phyloP scores from a whole-genome alignment of 169 alveolate species.

The Plasmodium cynomolgi region DNA sequence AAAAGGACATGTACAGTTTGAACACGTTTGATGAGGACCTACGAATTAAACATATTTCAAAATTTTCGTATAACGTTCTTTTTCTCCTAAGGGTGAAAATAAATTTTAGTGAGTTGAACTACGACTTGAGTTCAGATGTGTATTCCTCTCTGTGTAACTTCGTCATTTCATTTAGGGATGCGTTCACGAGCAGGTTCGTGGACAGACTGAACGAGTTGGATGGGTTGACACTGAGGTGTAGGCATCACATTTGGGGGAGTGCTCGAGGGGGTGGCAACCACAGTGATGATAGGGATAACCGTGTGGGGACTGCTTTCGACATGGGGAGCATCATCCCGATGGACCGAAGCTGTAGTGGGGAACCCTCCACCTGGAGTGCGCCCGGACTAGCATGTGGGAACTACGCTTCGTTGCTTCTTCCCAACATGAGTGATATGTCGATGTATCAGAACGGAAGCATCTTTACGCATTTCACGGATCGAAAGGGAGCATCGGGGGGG shows the following conservation, averaged over 20 bases:
- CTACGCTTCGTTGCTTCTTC: background rate
- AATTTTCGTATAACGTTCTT: constrained; percentile 27
- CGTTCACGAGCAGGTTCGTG: background rate
- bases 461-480: background rate
- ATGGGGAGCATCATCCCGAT: background rate
- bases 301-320: too few relatives aligned
- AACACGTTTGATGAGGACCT: constrained; percentile 10
- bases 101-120: constrained; percentile 41
- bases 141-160: constrained; percentile 23
- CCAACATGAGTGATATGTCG: background rate
- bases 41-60: constrained; percentile 9
- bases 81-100: constrained; percentile 13
- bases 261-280: background rate
- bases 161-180: constrained; percentile 25
- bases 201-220: constrained; percentile 4
- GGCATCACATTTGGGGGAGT: constrained; percentile 1
- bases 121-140: background rate
- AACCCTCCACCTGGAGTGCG: background rate
- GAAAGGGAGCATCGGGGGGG: background rate
- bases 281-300: background rate
- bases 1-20: background rate
- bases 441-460: background rate
- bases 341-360: background rate
- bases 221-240: constrained; percentile 12
- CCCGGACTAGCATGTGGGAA: background rate